Evolutionary conservation across 2,329 filamentous ascomycete genomes (phyloP).

Genomic region (Emericellopsis atlantica): DNA sequence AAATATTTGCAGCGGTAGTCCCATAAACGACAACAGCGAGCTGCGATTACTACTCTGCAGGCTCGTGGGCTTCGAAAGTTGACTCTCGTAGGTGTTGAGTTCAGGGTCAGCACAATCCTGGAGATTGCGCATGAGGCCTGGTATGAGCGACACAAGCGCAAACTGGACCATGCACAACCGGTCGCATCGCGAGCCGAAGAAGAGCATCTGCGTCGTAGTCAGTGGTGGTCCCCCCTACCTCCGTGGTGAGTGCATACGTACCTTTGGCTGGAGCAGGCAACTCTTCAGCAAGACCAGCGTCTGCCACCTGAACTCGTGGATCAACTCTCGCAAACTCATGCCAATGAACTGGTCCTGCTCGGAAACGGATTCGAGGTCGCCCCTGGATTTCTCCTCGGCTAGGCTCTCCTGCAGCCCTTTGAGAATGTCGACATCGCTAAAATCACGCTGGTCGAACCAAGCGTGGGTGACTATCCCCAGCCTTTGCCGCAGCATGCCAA

Average conservation of each 20-base stretch:
- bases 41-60: slow-evolving; percentile 83
- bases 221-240: neutral
- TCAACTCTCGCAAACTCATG: slow-evolving; percentile 76
- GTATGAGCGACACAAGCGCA: slow-evolving; percentile 88
- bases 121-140: slow-evolving; percentile 79
- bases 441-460: slow-evolving; percentile 93
- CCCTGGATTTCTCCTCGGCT: slow-evolving; percentile 49
- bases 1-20: slow-evolving; percentile 86
- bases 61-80: slow-evolving; percentile 64
- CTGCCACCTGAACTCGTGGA: slow-evolving; percentile 91
- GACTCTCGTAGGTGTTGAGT: slow-evolving; percentile 70
- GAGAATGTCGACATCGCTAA: slow-evolving; percentile 82
- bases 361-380: slow-evolving; percentile 48
- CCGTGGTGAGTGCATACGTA: slow-evolving; percentile 19
- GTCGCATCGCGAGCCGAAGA: slow-evolving; percentile 95
- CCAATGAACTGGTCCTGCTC: slow-evolving; percentile 82
- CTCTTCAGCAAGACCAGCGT: slow-evolving; percentile 90
- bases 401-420: slow-evolving; percentile 85
- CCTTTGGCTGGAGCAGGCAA: slow-evolving; percentile 87
- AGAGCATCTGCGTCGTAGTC: slow-evolving; percentile 62
- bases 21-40: slow-evolving; percentile 88
- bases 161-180: slow-evolving; percentile 97
- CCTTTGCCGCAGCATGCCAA: slow-evolving; percentile 83
- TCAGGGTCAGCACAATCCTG: slow-evolving; percentile 94
- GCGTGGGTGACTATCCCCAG: slow-evolving; percentile 83